Base-by-base conservation (phyloP, 2,329 filamentous ascomycete genomes). In the Talaromyces albobiverticillius region DNA sequence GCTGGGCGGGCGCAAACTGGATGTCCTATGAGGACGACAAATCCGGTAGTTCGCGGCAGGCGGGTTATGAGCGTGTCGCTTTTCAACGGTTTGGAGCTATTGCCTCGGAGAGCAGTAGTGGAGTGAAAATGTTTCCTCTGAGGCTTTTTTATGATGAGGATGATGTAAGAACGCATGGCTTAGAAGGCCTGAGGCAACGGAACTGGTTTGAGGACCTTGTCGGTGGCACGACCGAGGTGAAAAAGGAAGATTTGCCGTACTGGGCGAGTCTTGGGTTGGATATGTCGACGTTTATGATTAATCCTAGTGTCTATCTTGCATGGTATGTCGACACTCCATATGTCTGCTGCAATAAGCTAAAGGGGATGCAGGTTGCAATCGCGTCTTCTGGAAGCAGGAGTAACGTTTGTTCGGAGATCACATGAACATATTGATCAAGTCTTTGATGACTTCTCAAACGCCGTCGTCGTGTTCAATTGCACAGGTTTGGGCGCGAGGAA, bases 251-350 rank as follows among this genome's bases (percentile, higher is more conserved):
- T 14, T 41, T 51, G 20, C 47, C 47, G 7, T 10, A 3, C 16
- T 38, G 47, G 16, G 47, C 47, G 36, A 51, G 16, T 26, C 41
- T 41, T 26, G 47, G 34, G 4, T 38, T 51, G 3, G 47, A 51
- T 51, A 16, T 51, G 16, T n/a, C 36, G n/a, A 51, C 47, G 47
- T 42, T 51, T 51, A 51, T 51, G 47, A 51, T 51, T 13, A 51
- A 51, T 26, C 47, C 47, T 18, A 22, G 23, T 16, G 32, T 32
- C 10, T 51, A 51, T 51, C 26, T 51, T 16, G 14, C 40, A 40
- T 51, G 47, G 47, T 51, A 41, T 41, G 47, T 36, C 16, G 4
- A 5, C 25, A 29, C 29, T n/a, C n/a, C n/a, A n/a, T n/a, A n/a
- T n/a, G 26, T 51, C 25, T 41, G 26, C 36, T 41, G 25, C 18